Base-by-base conservation (phyloP, 768 basidiomycete genomes). In the Suillus tomentosus region DNA sequence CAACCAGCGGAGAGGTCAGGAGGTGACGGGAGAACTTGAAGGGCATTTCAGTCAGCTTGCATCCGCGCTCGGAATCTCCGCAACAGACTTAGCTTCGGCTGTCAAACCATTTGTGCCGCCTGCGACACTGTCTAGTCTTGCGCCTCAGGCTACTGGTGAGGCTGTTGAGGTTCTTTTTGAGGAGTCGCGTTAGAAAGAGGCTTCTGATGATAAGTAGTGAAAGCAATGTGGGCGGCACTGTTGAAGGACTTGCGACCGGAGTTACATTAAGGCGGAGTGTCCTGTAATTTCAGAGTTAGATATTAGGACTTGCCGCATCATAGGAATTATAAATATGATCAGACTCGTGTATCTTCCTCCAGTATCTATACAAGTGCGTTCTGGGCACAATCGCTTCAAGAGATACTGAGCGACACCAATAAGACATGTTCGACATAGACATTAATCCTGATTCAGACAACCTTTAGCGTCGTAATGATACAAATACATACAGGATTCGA, bases 21-120 rank as follows among this genome's bases (percentile, higher is more conserved):
- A 34, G 17, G 65, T 11, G 13, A 62, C 40, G 24, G 67, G 73
- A 5, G 79, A 72, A 5, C 78, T 91, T 47, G 87, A 90, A 68
- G 78, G 79, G 5, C 79, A 80, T 42, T 84, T 91, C 61, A 82
- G 84, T 59, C 84, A 80, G 15, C 79, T 92, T 13, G 90, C 90
- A 13, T 75, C 77, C 8, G 85, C 82, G 39, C 77, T 92, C 37
- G 90, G 88, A 1, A 82, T 91, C 69, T 81, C 85, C 0, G 79
- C 86, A 17, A 75, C 78, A 47, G 85, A 88, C 43, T 76, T 92
- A 1, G 88, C 90, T 3, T 79, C 78, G 19, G 90, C 89, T 0
- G 85, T 91, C 56, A 80, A 81, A 66, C 79, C 85, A 37, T 74
- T 86, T 65, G 83, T 90, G 11, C 87, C 89, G 1, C 82, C 84